Evolutionary conservation across 1,284 basidiomycete genomes (phyloP), one percentile per base, ranked within the genome.

Genomic region (Omphalotus olearius): DNA sequence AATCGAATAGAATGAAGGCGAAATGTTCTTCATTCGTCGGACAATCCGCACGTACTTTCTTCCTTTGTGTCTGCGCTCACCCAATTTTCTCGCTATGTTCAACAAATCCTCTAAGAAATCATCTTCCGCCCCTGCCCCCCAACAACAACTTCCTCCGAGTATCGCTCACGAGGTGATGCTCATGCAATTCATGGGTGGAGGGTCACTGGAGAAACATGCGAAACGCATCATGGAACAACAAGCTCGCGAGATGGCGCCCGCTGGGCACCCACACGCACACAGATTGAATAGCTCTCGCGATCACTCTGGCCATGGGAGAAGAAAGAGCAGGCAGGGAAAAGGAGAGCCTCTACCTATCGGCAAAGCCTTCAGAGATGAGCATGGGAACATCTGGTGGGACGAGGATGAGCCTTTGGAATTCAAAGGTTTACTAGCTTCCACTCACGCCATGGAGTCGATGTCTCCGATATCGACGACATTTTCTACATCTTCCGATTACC

Each of bases 371-470:
- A 72, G 80, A 7, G 85, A 88, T 52, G 79, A 65, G 0, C 66
- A 73, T 17, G 84, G 83, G 26, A 76, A 77, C 0, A 51, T 86
- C 10, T 88, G 84, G 82, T 74, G 76, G 66, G 85, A 88, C 60
- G 76, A 75, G 50, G 81, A 84, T 28, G 85, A 88, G 64, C 76
- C 80, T 59, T 71, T 74, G 71, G 85, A 88, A 61, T 85, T 82
- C 59, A 68, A 72, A n/a, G 81, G 78, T 52, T 72, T 88, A 6
- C 70, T 87, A 11, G 9, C 45, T 14, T 25, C 44, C 5, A 39
- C 51, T 20, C 51, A 25, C 18, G 39, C 47, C 14, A 35, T 41
- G n/a, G 30, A 26, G 13, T 18, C 33, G 10, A 16, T 39, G 14
- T 52, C 50, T 26, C 43, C 37, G 11, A 18, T 28, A 1, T 40